Percentiles rank a stretch among this genome's conserved stretches.
These are phyloP conservation scores for Clavispora vitiphila DNA, from an alignment of 805 yeast genomes.

Conservation along the genomic window DNA sequence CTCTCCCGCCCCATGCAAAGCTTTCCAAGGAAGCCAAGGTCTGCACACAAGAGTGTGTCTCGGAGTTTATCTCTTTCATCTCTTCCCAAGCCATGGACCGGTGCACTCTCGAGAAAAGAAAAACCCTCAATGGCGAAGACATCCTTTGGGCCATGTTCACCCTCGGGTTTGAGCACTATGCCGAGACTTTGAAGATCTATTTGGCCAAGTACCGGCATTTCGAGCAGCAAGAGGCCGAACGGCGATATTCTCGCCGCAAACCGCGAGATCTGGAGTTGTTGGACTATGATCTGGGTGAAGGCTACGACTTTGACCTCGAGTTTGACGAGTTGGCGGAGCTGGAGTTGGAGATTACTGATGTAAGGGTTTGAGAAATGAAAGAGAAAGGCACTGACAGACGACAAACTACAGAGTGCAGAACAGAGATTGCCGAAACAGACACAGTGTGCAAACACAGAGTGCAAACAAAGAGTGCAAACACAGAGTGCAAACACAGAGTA, in stretches of 20 bases:
- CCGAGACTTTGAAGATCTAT: constrained; percentile 64
- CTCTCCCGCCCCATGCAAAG: constrained; percentile 69
- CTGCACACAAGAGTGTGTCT: constrained; percentile 68
- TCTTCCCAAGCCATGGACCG: constrained; percentile 64
- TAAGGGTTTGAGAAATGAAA: too few relatives aligned
- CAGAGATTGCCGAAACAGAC: too few relatives aligned
- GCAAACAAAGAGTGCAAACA: too few relatives aligned
- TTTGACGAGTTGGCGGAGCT: not conserved
- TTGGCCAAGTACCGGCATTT: constrained; percentile 59
- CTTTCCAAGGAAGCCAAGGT: constrained; percentile 77
- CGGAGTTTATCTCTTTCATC: constrained; percentile 62
- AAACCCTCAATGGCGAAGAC: constrained; percentile 69
- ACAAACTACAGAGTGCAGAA: too few relatives aligned
- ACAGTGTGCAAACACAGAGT: too few relatives aligned
- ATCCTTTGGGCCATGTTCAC: constrained; percentile 58
- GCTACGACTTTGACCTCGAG: not conserved
- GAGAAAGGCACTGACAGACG: too few relatives aligned
- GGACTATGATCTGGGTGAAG: not conserved
- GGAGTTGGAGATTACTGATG: too few relatives aligned
- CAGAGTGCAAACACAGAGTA: too few relatives aligned
- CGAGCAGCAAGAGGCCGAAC: constrained; percentile 11
- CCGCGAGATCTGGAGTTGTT: not conserved
- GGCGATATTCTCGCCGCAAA: not conserved
- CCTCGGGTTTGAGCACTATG: constrained; percentile 64
- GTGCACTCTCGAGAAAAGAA: constrained; percentile 60